phyloP scores from a whole-genome alignment of 1,139 yeast species.

The Yamadazyma triangularis region DNA sequence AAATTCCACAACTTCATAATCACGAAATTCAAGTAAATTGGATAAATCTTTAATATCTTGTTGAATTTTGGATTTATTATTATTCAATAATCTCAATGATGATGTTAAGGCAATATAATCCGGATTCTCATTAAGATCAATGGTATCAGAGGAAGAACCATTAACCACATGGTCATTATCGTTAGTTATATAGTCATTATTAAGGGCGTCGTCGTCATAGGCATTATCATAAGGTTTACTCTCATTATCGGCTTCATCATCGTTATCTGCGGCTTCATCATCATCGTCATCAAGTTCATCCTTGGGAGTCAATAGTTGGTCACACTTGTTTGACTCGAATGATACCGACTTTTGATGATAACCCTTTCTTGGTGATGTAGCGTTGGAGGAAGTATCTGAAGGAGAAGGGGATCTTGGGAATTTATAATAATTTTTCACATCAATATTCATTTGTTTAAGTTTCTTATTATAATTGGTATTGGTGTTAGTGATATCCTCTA shows the following conservation, averaged over 20 bases:
- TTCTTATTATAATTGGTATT: conserved; percentile 14
- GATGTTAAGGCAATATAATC: conserved; percentile 39
- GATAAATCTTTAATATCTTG: conserved; percentile 33
- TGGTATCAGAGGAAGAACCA: conserved; percentile 1
- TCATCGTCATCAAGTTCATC: conserved; percentile 35
- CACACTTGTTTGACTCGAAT: no score
- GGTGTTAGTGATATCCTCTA: conserved; percentile 34
- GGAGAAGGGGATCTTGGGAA: conserved; percentile 24
- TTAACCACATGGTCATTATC: conserved; percentile 3
- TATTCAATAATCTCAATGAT: conserved; percentile 26
- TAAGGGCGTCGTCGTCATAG: background rate
- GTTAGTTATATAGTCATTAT: conserved; percentile 2
- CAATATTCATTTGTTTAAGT: conserved; percentile 11
- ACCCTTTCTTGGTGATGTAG: no score
- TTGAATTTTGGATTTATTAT: conserved; percentile 21
- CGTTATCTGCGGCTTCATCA: conserved; percentile 1
- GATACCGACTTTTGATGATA: no score
- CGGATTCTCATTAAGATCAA: conserved; percentile 24
- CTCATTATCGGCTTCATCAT: conserved; percentile 2
- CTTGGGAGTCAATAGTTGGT: conserved; percentile 35
- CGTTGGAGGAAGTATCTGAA: conserved; percentile 1
- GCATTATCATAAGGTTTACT: conserved; percentile 2
- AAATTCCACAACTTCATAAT: conserved; percentile 21
- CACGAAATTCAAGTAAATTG: conserved; percentile 12
- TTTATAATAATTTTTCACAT: no score